Conservation (phyloP, 305 asterid species). For the Solanum hybrid region DNA sequence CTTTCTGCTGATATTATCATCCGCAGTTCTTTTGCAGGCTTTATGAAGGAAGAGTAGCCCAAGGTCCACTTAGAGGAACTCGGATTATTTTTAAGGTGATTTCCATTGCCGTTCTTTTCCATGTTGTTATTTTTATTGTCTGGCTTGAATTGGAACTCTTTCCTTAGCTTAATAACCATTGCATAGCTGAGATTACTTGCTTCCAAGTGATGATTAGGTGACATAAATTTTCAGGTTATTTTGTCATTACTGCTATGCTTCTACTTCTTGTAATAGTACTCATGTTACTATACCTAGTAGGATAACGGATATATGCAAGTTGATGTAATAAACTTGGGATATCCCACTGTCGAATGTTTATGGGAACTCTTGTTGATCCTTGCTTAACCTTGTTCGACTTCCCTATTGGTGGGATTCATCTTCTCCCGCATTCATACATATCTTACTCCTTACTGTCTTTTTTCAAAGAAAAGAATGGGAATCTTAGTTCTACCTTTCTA, state of each 20-base stretch:
- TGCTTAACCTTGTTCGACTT: background rate
- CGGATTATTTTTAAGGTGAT: slow-evolving; percentile 79
- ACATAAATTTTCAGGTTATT: background rate
- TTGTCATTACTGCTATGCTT: background rate
- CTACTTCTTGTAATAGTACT: background rate
- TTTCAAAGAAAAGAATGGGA: background rate
- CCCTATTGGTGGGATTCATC: background rate
- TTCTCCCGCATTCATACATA: background rate
- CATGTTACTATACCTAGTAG: background rate
- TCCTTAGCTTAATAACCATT: background rate
- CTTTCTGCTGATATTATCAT: slow-evolving; percentile 37
- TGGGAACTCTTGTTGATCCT: background rate
- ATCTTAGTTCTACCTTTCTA: background rate
- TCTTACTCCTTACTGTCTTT: background rate
- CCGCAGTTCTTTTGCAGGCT: slow-evolving; percentile 74
- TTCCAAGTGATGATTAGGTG: background rate
- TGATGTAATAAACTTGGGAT: background rate
- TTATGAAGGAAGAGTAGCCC: slow-evolving; percentile 84
- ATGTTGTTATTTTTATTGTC: background rate
- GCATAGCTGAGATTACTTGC: background rate
- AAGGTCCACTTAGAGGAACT: slow-evolving; percentile 76
- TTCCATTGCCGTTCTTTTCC: background rate
- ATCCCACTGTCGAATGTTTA: background rate
- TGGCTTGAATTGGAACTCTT: background rate
- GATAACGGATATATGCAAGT: background rate